Evolutionary conservation across 176 grass and related monocot genomes (phyloP).

Genomic region (Triticum turgidum): DNA sequence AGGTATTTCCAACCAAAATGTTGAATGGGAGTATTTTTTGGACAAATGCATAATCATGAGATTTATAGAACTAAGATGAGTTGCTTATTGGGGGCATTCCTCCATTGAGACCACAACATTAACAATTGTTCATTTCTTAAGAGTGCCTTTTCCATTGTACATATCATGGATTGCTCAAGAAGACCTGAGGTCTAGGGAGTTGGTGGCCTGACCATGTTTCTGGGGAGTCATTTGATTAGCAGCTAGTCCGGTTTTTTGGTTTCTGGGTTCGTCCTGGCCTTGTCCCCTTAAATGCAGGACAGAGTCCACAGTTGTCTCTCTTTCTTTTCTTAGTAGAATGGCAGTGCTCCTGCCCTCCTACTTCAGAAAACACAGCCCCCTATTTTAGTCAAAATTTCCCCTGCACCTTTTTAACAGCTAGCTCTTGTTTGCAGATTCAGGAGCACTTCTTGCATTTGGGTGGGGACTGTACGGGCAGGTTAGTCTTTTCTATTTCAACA

Average conservation of each 20-base stretch:
- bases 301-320: neutral
- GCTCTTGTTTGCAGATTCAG: conserved; percentile 62
- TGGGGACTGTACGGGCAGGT: conserved; percentile 99
- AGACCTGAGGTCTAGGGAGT: neutral
- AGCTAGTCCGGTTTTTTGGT: neutral
- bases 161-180: neutral
- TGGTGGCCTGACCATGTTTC: neutral
- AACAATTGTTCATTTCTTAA: neutral
- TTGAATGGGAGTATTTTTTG: neutral
- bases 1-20: neutral
- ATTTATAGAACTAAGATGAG: neutral
- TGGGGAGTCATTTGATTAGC: neutral
- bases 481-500: conserved; percentile 15
- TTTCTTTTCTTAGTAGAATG: neutral
- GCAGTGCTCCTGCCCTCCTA: neutral
- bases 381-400: neutral
- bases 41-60: neutral
- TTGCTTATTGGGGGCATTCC: conserved; percentile 12
- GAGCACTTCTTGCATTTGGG: conserved; percentile 88
- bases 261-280: neutral
- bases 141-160: neutral
- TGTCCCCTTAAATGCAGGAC: neutral
- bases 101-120: neutral
- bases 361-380: neutral
- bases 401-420: conserved; percentile 8